phyloP scores from a whole-genome alignment of 2,329 filamentous ascomycete species.

The Fusarium sarcochroum region DNA sequence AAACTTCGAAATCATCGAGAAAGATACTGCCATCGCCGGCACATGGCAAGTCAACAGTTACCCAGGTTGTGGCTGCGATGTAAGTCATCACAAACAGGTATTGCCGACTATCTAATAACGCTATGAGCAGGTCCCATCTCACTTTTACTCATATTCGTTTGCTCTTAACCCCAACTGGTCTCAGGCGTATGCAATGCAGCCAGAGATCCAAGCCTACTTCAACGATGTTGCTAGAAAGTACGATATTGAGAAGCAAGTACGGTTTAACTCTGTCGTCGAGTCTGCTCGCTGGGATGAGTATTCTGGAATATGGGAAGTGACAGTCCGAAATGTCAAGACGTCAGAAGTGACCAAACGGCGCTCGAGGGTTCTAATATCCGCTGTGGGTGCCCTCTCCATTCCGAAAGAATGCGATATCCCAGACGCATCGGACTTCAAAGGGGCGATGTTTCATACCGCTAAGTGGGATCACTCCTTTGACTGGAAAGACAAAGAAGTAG shows the following conservation, averaged over 20 bases:
- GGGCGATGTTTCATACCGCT: constrained; percentile 45
- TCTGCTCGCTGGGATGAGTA: constrained; percentile 42
- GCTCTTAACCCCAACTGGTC: constrained; percentile 49
- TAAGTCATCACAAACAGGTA: neutral
- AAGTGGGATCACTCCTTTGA: constrained; percentile 48
- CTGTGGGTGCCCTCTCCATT: constrained; percentile 44
- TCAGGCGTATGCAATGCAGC: constrained; percentile 45
- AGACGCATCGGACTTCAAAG: constrained; percentile 38
- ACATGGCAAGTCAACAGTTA: constrained; percentile 49
- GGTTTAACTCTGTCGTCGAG: constrained; percentile 38
- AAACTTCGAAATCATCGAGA: constrained; percentile 48
- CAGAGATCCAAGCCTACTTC: constrained; percentile 48
- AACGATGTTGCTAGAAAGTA: constrained; percentile 38
- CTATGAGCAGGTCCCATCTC: constrained; percentile 38
- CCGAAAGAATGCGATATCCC: constrained; percentile 43
- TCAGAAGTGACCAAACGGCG: constrained; percentile 1
- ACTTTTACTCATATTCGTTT: constrained; percentile 51
- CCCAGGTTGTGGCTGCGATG: constrained; percentile 48
- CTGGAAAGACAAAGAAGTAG: constrained; percentile 42
- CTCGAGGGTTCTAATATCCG: constrained; percentile 43
- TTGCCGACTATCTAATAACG: rapidly evolving
- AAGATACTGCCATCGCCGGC: constrained; percentile 39
- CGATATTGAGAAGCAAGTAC: constrained; percentile 38
- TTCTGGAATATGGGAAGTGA: constrained; percentile 39
- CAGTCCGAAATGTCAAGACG: constrained; percentile 28